phyloP scores from a whole-genome alignment of 1,284 basidiomycete species.

The Tilletiaria anomala region DNA sequence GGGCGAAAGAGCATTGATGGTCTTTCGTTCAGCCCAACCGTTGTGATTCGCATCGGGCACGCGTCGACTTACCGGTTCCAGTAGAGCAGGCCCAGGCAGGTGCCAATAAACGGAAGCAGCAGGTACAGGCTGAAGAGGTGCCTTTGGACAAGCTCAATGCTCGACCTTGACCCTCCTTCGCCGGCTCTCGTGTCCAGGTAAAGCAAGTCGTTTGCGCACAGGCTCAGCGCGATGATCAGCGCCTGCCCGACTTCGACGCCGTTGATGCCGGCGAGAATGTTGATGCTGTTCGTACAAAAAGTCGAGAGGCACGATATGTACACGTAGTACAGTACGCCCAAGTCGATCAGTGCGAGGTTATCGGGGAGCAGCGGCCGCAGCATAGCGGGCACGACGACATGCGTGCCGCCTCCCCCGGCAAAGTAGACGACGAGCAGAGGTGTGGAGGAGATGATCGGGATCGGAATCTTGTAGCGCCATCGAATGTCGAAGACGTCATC shows the following conservation, averaged over 20 bases:
- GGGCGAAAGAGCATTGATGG: neutral
- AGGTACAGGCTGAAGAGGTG: constrained; percentile 92
- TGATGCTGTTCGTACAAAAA: constrained; percentile 95
- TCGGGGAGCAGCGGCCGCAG: constrained; percentile 40
- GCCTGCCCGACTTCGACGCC: constrained; percentile 83
- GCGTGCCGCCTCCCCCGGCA: constrained; percentile 79
- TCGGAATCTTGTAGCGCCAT: constrained; percentile 94
- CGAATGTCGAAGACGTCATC: constrained; percentile 98
- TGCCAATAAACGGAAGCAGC: constrained; percentile 82
- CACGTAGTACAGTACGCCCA: constrained; percentile 86
- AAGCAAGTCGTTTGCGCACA: constrained; percentile 78
- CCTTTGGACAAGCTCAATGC: constrained; percentile 61
- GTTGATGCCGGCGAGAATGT: constrained; percentile 95
- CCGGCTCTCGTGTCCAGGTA: constrained; percentile 45
- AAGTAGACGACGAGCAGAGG: constrained; percentile 92
- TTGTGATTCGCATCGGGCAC: neutral
- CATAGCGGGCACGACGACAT: constrained; percentile 67
- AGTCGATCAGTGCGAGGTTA: constrained; percentile 59
- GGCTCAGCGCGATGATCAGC: constrained; percentile 74
- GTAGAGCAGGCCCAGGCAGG: constrained; percentile 59
- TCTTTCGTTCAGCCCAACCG: neutral
- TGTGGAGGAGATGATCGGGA: constrained; percentile 81
- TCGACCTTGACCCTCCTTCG: constrained; percentile 12
- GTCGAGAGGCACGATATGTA: constrained; percentile 94
- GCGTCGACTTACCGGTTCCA: constrained; percentile 21